Percentiles rank a stretch among this genome's conserved stretches.
Evolutionary conservation across 352 stramenopile species (phyloP).

Genomic region (Phytophthora sansomeana): DNA sequence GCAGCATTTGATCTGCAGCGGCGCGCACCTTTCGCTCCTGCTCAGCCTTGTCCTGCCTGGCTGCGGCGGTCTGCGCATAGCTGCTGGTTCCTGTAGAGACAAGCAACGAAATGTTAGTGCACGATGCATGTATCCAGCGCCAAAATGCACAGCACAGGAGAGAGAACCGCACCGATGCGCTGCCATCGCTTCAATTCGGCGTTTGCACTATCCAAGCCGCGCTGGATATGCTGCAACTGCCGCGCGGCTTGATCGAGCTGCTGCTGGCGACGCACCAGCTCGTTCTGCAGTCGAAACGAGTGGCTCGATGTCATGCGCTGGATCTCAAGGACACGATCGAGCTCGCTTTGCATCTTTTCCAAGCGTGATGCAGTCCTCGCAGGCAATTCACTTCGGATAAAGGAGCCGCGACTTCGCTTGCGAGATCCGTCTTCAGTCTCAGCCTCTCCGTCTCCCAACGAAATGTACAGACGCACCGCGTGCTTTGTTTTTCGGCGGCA

Average conservation of each 20-base stretch:
- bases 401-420: neutral
- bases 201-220: slow-evolving; percentile 32
- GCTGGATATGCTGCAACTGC: slow-evolving; percentile 29
- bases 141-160: slow-evolving; percentile 4
- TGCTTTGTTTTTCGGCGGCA: slow-evolving; percentile 38
- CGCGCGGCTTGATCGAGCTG: slow-evolving; percentile 29
- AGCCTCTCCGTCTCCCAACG: neutral
- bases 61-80: slow-evolving; percentile 22
- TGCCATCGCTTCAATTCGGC: slow-evolving; percentile 40
- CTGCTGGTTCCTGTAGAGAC: slow-evolving; percentile 23
- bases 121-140: neutral
- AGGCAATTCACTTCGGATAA: neutral
- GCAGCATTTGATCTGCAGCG: slow-evolving; percentile 19
- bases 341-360: slow-evolving; percentile 31
- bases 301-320: slow-evolving; percentile 44
- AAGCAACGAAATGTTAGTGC: slow-evolving; percentile 27
- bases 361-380: slow-evolving; percentile 23
- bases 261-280: slow-evolving; percentile 35
- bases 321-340: slow-evolving; percentile 25
- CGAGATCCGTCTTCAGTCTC: neutral
- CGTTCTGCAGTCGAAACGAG: slow-evolving; percentile 44
- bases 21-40: slow-evolving; percentile 13
- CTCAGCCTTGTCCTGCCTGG: slow-evolving; percentile 13
- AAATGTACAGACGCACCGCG: slow-evolving; percentile 44
- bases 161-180: slow-evolving; percentile 42